Conservation (phyloP, 2,329 filamentous ascomycete species). For the Periglandula ipomoeae region DNA sequence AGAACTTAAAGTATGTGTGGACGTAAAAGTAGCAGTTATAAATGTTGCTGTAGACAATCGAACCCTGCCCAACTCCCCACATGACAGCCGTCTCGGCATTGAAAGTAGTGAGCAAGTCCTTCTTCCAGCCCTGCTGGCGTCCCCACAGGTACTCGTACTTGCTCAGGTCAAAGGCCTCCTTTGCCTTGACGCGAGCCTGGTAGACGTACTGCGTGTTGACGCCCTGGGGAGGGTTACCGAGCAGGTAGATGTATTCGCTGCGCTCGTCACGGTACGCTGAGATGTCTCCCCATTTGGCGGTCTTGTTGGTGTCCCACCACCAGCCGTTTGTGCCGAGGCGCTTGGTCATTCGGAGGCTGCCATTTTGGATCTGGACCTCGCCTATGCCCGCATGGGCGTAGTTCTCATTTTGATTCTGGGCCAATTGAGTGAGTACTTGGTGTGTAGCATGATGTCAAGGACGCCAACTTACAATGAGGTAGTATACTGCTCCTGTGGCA, state of each 20-base stretch:
- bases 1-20: too few species aligned
- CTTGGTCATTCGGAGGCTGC: too few species aligned
- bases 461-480: conserved; percentile 27
- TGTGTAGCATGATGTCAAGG: too few species aligned
- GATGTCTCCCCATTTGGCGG: conserved; percentile 28
- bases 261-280: conserved; percentile 26
- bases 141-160: conserved; percentile 35
- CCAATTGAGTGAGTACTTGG: too few species aligned
- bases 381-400: too few species aligned
- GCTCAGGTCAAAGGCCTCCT: conserved; percentile 25
- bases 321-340: too few species aligned
- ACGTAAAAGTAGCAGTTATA: conserved; percentile 28
- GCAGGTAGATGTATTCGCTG: conserved; percentile 29
- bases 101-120: conserved; percentile 20
- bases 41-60: conserved; percentile 26
- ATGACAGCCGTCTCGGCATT: conserved; percentile 27
- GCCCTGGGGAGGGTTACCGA: conserved; percentile 27
- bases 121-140: conserved; percentile 25
- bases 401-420: too few species aligned
- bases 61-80: conserved; percentile 28
- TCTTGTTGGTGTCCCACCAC: conserved; percentile 26
- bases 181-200: conserved; percentile 24
- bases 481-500: conserved; percentile 24
- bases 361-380: too few species aligned
- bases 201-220: conserved; percentile 22